Percentiles rank a stretch among this genome's conserved stretches.
phyloP scores from a whole-genome alignment of 805 yeast species.

The Trichomonascus vanleenenianus region DNA sequence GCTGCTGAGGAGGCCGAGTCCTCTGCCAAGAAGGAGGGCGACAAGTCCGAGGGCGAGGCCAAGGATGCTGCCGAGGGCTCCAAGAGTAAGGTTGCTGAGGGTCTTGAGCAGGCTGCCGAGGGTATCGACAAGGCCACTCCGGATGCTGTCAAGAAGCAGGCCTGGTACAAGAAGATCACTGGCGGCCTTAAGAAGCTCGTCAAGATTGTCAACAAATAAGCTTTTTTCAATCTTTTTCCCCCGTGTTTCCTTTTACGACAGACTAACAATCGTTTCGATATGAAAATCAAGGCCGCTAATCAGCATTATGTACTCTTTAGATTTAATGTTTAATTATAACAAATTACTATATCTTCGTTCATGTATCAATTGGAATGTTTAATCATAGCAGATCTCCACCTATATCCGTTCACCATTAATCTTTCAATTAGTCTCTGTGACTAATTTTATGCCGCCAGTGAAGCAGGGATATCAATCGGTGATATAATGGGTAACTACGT shows the following conservation, averaged over 20 bases:
- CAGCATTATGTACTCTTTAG: not conserved
- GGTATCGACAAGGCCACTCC: conserved; percentile 16
- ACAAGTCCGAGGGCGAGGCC: conserved; percentile 8
- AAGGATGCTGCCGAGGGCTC: conserved; percentile 12
- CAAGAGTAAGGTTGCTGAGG: conserved; percentile 9
- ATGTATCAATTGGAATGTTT: too few relatives aligned
- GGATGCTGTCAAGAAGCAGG: conserved; percentile 21
- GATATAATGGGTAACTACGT: too few relatives aligned
- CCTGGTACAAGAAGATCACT: conserved; percentile 20
- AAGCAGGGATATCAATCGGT: too few relatives aligned
- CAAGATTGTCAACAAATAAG: conserved; percentile 25
- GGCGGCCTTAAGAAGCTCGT: conserved; percentile 24
- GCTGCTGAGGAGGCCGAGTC: conserved; percentile 9
- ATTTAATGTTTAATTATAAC: not conserved
- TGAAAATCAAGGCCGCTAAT: too few relatives aligned
- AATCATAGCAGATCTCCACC: too few relatives aligned
- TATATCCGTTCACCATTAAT: too few relatives aligned
- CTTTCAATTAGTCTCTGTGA: too few relatives aligned
- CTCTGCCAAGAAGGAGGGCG: conserved; percentile 8
- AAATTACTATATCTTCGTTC: too few relatives aligned
- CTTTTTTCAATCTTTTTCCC: conserved; percentile 2
- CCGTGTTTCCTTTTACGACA: conserved; percentile 1
- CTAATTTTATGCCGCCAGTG: too few relatives aligned
- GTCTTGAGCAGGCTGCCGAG: conserved; percentile 12
- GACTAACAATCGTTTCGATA: not conserved